Evolutionary conservation across 2,329 filamentous ascomycete species (phyloP), one percentile per base, ranked within the genome.

Genomic region (Phaeosphaeriaceae sp.): DNA sequence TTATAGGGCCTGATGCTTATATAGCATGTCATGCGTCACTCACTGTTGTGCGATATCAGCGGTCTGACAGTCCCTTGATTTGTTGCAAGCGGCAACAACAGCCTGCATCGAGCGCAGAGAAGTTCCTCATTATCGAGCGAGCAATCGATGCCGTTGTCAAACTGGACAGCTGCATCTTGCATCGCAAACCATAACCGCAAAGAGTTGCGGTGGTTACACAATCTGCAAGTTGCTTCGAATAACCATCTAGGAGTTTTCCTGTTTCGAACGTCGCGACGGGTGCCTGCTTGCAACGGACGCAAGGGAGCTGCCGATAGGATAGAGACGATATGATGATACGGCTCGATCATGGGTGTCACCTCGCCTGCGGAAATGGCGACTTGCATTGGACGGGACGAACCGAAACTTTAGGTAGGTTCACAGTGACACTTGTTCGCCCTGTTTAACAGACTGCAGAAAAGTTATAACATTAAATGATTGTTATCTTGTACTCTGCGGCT

Each of bases 331-430:
- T 54, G 49, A 52, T 22, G 50, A 45, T 21, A 48, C 42, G 47
- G 42, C 25, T 46, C 15, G 1, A 13, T 58, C 42, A 27, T 57
- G 10, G 24, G n/a, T 50, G 48, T 59, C 65, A 62, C 54, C 65
- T 64, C 61, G 58, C 62, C 60, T 68, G 66, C 54, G 60, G 42
- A 45, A 40, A 36, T 56, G 59, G 58, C 41, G 49, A 45, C 7
- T 20, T 19, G 45, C 58, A 62, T 60, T 40, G 46, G 11, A 40
- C 24, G 20, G 46, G 48, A 44, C 24, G 20, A 48, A 51, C 25
- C 36, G 48, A 58, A 56, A 54, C 46, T 48, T 33, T 46, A 24
- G 44, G 21, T 17, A 17, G 47, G 9, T 45, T 25, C 24, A 51
- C 25, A 15, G 48, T 47, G 40, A 55, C 33, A 57, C 61, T 57